These are phyloP conservation scores for Debaryomyces coudertii DNA, from an alignment of 1,139 yeast species.

Conservation along the genomic window DNA sequence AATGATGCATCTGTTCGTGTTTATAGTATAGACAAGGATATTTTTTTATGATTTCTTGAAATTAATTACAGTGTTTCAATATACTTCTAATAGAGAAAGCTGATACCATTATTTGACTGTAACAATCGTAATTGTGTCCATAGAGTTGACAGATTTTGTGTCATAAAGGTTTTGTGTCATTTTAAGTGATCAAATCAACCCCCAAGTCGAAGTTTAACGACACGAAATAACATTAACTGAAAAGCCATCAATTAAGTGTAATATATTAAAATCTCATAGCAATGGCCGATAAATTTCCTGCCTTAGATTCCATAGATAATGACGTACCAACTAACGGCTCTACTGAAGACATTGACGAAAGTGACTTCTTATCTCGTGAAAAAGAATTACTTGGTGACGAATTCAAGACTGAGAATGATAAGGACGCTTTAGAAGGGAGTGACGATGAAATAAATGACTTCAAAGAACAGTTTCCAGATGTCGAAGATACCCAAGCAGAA, in stretches of 20 bases:
- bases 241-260: slow-evolving; percentile 1
- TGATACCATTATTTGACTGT: neutral
- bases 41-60: neutral
- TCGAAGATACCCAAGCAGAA: slow-evolving; percentile 31
- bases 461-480: slow-evolving; percentile 70
- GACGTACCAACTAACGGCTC: slow-evolving; percentile 36
- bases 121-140: neutral
- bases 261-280: slow-evolving; percentile 12
- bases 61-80: neutral
- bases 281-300: slow-evolving; percentile 90
- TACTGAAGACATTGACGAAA: slow-evolving; percentile 28
- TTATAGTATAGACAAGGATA: slow-evolving; percentile 33
- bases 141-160: slow-evolving; percentile 1
- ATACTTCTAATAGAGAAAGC: neutral
- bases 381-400: slow-evolving; percentile 82
- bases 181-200: slow-evolving; percentile 3
- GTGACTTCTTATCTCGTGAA: slow-evolving; percentile 84
- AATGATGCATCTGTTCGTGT: slow-evolving; percentile 70
- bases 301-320: slow-evolving; percentile 59
- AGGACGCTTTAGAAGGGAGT: slow-evolving; percentile 52
- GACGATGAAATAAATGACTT: slow-evolving; percentile 68
- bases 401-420: slow-evolving; percentile 71
- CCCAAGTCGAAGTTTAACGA: slow-evolving; percentile 8
- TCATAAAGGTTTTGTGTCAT: slow-evolving; percentile 6
- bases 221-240: neutral